phyloP scores from a whole-genome alignment of 345 rosid species.

The Stellera chamaejasme region DNA sequence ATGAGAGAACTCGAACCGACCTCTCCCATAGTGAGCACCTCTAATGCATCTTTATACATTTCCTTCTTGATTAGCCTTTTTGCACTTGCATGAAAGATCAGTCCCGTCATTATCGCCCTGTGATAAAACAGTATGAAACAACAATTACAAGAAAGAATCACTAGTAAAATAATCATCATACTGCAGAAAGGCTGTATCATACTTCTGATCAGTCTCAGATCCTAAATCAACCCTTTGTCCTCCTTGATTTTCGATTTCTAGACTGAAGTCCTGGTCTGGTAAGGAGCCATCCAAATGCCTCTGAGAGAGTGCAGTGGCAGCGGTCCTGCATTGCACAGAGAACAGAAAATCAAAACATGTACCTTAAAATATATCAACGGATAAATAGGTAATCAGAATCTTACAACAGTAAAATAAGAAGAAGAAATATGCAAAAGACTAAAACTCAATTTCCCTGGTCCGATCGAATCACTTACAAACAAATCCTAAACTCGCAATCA shows the following conservation, averaged over 20 bases:
- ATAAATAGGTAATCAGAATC: too few species aligned
- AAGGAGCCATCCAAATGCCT: constrained; percentile 75
- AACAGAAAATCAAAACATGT: neutral
- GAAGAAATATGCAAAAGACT: too few species aligned
- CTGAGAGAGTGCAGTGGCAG: constrained; percentile 65
- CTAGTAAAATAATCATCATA: constrained; percentile 1
- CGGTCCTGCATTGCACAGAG: constrained; percentile 44
- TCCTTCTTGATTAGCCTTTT: constrained; percentile 51
- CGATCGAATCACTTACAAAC: too few species aligned
- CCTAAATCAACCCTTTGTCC: constrained; percentile 61
- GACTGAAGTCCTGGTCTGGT: constrained; percentile 59
- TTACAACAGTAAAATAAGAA: too few species aligned
- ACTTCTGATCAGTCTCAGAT: constrained; percentile 83
- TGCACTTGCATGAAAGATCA: constrained; percentile 81
- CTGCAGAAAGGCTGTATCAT: constrained; percentile 3
- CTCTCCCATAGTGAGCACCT: constrained; percentile 93
- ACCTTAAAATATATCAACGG: too few species aligned
- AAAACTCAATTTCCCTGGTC: too few species aligned
- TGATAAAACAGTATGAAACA: constrained; percentile 10
- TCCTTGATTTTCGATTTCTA: constrained; percentile 85
- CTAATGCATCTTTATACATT: constrained; percentile 69
- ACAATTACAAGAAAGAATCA: neutral
- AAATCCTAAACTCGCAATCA: too few species aligned
- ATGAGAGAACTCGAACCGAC: constrained; percentile 16
- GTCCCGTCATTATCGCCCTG: constrained; percentile 91